phyloP scores from a whole-genome alignment of 2,329 filamentous ascomycete species.

The Aspergillus pseudoviridinutans region DNA sequence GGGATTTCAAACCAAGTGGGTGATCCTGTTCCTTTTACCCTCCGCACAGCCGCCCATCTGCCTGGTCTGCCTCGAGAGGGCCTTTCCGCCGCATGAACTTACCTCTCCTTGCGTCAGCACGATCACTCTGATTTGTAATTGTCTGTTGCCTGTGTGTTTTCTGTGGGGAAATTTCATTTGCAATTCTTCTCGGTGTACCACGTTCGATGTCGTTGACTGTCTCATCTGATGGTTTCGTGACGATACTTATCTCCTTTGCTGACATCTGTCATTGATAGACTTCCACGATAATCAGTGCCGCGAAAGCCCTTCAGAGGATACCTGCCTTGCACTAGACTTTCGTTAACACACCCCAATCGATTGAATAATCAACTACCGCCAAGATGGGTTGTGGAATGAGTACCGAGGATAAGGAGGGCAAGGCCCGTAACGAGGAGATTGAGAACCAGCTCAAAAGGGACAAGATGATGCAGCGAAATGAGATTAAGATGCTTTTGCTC shows the following conservation, averaged over 20 bases:
- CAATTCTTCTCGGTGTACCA: conserved; percentile 5
- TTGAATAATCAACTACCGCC: conserved; percentile 40
- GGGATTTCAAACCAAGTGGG: not conserved
- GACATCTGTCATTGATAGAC: conserved; percentile 9
- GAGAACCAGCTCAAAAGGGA: conserved; percentile 99
- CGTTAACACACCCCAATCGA: conserved; percentile 5
- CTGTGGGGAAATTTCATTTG: not conserved
- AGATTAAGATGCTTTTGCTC: conserved; percentile 99
- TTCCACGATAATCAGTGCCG: not conserved
- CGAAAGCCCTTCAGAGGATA: conserved; percentile 5
- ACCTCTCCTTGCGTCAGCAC: conserved; percentile 16
- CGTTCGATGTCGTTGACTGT: conserved; percentile 9
- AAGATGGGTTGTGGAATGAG: conserved; percentile 99
- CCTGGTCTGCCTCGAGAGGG: not conserved
- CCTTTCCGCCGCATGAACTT: conserved; percentile 4
- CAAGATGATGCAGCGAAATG: conserved; percentile 97
- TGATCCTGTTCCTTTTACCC: not conserved
- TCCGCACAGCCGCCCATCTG: not conserved
- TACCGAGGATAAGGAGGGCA: conserved; percentile 99
- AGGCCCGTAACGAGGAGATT: conserved; percentile 99
- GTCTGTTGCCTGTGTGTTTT: conserved; percentile 6
- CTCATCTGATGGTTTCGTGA: conserved; percentile 1
- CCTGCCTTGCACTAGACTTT: conserved; percentile 1
- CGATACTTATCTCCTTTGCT: conserved; percentile 8
- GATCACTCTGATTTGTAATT: conserved; percentile 5